Evolutionary conservation across 495 filamentous ascomycete genomes (phyloP).

Genomic region (Pyrenopolyporus hunteri): DNA sequence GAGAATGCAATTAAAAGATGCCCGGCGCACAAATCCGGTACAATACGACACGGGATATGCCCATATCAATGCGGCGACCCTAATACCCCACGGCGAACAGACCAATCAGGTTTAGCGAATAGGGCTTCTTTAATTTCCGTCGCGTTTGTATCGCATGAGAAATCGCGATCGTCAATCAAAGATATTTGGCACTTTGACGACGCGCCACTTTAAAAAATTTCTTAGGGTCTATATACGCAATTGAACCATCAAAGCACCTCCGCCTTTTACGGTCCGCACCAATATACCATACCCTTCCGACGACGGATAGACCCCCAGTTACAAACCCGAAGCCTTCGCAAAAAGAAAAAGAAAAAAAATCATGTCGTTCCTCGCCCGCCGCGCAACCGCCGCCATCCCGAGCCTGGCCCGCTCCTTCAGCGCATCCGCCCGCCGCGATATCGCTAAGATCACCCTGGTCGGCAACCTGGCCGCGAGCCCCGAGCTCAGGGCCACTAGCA

Average conservation of each 20-base stretch:
- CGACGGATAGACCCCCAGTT: too few species aligned
- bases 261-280: too few species aligned
- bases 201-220: neutral
- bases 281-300: too few species aligned
- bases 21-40: too few species aligned
- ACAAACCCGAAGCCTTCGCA: too few species aligned
- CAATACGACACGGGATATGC: neutral
- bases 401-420: conserved; percentile 60
- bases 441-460: conserved; percentile 71
- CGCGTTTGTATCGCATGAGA: conserved; percentile 15
- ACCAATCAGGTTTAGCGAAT: conserved; percentile 11
- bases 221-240: neutral
- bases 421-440: conserved; percentile 60
- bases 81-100: neutral
- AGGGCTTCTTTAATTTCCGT: conserved; percentile 22
- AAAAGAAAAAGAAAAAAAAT: neutral
- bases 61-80: neutral
- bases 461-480: conserved; percentile 75
- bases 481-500: conserved; percentile 68
- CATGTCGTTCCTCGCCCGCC: conserved; percentile 48
- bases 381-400: conserved; percentile 47
- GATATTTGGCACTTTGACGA: conserved; percentile 2
- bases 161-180: conserved; percentile 17
- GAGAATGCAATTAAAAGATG: too few species aligned
- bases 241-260: neutral